These are phyloP conservation scores for Paramecium sexaurelia DNA, from an alignment of 73 alveolate species.

Conservation along the genomic window DNA sequence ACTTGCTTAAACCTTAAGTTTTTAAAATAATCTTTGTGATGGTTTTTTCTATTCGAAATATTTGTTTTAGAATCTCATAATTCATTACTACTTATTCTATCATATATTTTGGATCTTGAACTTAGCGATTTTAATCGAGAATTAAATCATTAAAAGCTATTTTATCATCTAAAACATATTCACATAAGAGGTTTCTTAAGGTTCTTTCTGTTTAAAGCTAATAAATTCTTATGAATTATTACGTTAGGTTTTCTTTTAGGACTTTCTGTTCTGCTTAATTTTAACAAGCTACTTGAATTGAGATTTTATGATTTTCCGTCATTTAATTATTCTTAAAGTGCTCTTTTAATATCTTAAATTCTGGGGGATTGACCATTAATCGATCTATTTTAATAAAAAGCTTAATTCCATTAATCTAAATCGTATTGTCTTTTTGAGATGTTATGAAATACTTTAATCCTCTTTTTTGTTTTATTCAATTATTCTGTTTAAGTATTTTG, in stretches of 20 bases:
- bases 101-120: constrained; percentile 25
- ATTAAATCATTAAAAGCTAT: constrained; percentile 16
- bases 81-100: constrained; percentile 23
- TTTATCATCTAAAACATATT: neutral
- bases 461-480: constrained; percentile 12
- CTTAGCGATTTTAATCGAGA: neutral
- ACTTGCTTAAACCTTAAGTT: constrained; percentile 37
- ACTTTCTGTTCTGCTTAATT: neutral
- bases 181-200: constrained; percentile 27
- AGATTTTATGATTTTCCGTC: neutral
- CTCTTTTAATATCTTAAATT: constrained; percentile 16
- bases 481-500: neutral
- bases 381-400: neutral
- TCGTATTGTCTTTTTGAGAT: neutral
- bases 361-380: neutral
- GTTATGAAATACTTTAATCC: neutral
- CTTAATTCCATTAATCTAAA: constrained; percentile 26
- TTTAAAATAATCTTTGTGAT: neutral
- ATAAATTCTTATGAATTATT: neutral
- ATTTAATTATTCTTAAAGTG: neutral
- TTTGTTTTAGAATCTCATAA: neutral
- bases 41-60: neutral
- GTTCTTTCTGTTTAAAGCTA: constrained; percentile 23
- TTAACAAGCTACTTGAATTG: neutral
- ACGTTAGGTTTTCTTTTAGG: neutral